Conservation (phyloP, 352 stramenopile genomes). For the Pythium sp. region DNA sequence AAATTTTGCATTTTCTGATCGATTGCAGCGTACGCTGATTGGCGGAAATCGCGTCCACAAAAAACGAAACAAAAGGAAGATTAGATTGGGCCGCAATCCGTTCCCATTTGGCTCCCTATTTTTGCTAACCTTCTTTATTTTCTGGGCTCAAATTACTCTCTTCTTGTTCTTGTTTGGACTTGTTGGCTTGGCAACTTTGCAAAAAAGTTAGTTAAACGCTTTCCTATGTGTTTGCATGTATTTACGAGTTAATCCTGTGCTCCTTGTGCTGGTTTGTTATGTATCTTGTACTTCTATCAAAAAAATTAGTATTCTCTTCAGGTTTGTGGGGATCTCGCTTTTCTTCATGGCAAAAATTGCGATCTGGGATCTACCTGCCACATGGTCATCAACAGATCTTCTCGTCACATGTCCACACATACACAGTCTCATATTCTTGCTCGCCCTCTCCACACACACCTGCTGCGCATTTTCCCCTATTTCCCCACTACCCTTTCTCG, state of each 20-base stretch:
- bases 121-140: slow-evolving; percentile 11
- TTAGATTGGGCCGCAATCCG: background rate
- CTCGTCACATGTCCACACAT: background rate
- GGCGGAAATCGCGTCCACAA: background rate
- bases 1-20: background rate
- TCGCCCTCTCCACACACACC: background rate
- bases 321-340: too few species aligned
- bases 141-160: background rate
- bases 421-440: background rate
- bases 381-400: background rate
- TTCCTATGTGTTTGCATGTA: background rate
- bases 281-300: background rate
- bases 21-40: background rate
- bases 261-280: background rate
- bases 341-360: background rate
- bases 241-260: background rate
- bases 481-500: background rate
- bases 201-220: too few species aligned
- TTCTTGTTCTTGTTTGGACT: too few species aligned
- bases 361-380: background rate
- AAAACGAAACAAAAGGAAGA: slow-evolving; percentile 4
- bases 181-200: too few species aligned
- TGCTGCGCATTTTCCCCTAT: background rate
- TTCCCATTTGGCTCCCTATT: background rate
- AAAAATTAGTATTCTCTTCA: background rate